Percentiles rank a stretch among this genome's conserved stretches.
phyloP scores from a whole-genome alignment of 768 basidiomycete genomes.

The Sarcomyxa edulis region DNA sequence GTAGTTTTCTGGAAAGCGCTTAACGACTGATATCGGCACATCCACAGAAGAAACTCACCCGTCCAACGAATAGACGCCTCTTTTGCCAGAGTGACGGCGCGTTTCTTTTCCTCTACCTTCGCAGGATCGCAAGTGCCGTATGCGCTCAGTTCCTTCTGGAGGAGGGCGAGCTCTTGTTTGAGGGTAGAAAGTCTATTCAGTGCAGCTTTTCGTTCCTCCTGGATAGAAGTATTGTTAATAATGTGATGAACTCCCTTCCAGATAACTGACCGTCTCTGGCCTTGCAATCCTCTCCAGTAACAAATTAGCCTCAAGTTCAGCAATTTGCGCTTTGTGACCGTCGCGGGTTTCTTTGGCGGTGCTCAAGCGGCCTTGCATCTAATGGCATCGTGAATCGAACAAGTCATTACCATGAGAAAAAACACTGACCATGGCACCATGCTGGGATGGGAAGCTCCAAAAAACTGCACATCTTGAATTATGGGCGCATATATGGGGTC shows the following conservation, averaged over 20 bases:
- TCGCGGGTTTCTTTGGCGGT: constrained; percentile 42
- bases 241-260: background rate
- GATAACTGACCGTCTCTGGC: constrained; percentile 46
- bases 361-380: constrained; percentile 57
- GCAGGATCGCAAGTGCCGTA: constrained; percentile 85
- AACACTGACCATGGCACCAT: constrained; percentile 63
- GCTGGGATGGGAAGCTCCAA: constrained; percentile 93
- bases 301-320: constrained; percentile 42
- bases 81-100: constrained; percentile 70
- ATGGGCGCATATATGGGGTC: constrained; percentile 15
- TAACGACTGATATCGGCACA: background rate
- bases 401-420: background rate
- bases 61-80: constrained; percentile 88
- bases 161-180: constrained; percentile 40
- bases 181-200: constrained; percentile 45
- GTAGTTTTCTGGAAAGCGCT: constrained; percentile 57
- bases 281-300: constrained; percentile 48
- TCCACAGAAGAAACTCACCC: constrained; percentile 46
- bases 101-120: constrained; percentile 71
- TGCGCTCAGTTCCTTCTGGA: constrained; percentile 66
- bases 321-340: constrained; percentile 38
- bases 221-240: constrained; percentile 1
- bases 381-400: background rate
- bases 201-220: constrained; percentile 55
- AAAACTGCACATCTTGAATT: constrained; percentile 52